Evolutionary conservation across 2,329 filamentous ascomycete species (phyloP).

Genomic region (Aspergillus sp.): DNA sequence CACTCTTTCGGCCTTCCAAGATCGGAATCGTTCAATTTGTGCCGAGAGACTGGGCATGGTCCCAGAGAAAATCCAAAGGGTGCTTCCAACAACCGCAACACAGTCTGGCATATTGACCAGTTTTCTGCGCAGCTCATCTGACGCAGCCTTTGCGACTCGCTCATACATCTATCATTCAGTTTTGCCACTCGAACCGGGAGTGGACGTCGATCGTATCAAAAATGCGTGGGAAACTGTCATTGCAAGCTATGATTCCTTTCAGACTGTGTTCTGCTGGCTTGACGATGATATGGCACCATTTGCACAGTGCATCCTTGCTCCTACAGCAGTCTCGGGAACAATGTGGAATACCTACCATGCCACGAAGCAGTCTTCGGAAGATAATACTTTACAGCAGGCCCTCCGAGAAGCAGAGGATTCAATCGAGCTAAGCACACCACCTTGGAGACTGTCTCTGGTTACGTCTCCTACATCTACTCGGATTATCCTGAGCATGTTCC

Average conservation of each 20-base stretch:
- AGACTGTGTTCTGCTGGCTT: constrained; percentile 35
- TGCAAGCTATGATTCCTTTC: constrained; percentile 34
- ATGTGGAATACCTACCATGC: constrained; percentile 22
- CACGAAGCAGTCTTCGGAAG: constrained; percentile 13
- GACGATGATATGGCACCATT: constrained; percentile 40
- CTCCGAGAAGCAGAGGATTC: constrained; percentile 22
- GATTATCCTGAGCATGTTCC: constrained; percentile 39
- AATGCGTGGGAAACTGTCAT: constrained; percentile 29
- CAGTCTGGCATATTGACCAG: constrained; percentile 41
- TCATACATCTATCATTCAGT: constrained; percentile 39
- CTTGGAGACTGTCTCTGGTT: constrained; percentile 30
- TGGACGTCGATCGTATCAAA: constrained; percentile 27
- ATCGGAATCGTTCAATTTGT: constrained; percentile 20
- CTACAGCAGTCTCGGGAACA: constrained; percentile 12
- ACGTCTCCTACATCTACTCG: constrained; percentile 4
- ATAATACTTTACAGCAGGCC: constrained; percentile 25
- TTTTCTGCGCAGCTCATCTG: constrained; percentile 28
- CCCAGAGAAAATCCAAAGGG: constrained; percentile 25
- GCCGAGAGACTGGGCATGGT: constrained; percentile 21
- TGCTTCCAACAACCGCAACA: constrained; percentile 38
- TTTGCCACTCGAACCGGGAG: constrained; percentile 25
- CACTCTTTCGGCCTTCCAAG: constrained; percentile 21
- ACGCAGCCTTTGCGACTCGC: constrained; percentile 16
- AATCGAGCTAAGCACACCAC: constrained; percentile 21
- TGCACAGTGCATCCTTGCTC: constrained; percentile 35